Conservation (phyloP, 2,329 filamentous ascomycete species). For the Colletotrichum tabaci region DNA sequence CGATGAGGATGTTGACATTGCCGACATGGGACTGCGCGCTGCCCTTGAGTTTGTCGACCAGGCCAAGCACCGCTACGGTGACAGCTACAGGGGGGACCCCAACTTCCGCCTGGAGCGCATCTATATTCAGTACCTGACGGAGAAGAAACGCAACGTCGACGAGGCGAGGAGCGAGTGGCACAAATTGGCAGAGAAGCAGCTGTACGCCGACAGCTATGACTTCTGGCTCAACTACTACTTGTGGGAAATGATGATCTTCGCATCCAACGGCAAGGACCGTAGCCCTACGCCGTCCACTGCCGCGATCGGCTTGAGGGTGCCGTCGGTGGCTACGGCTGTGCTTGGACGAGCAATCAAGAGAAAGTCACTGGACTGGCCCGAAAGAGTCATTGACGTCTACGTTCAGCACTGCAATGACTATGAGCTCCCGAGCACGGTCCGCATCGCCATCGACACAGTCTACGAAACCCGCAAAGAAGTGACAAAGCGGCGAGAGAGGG, state of each 20-base stretch:
- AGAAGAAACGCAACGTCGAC: conserved; percentile 83
- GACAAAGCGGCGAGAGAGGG: conserved; percentile 74
- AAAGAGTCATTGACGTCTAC: conserved; percentile 82
- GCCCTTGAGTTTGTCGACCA: conserved; percentile 90
- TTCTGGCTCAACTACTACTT: conserved; percentile 95
- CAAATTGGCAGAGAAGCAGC: conserved; percentile 74
- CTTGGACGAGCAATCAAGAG: conserved; percentile 78
- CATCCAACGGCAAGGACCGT: conserved; percentile 64
- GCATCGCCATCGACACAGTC: conserved; percentile 80
- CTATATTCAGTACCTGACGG: conserved; percentile 90
- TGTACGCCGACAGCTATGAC: conserved; percentile 83
- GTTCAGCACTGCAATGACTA: conserved; percentile 90
- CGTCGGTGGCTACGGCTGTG: conserved; percentile 81
- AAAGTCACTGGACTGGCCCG: conserved; percentile 80
- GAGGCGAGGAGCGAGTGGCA: conserved; percentile 86
- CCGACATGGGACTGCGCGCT: conserved; percentile 88
- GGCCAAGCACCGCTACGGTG: conserved; percentile 80
- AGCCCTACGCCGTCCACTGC: conserved; percentile 66
- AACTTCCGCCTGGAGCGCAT: conserved; percentile 91
- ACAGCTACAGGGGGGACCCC: conserved; percentile 86
- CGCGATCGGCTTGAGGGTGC: conserved; percentile 70
- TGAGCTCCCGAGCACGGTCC: conserved; percentile 82
- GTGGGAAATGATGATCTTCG: conserved; percentile 85
- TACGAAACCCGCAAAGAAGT: conserved; percentile 78
- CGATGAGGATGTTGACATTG: conserved; percentile 89